Conservation (phyloP, 805 yeast genomes). For the Zygoascus biomembranicola region DNA sequence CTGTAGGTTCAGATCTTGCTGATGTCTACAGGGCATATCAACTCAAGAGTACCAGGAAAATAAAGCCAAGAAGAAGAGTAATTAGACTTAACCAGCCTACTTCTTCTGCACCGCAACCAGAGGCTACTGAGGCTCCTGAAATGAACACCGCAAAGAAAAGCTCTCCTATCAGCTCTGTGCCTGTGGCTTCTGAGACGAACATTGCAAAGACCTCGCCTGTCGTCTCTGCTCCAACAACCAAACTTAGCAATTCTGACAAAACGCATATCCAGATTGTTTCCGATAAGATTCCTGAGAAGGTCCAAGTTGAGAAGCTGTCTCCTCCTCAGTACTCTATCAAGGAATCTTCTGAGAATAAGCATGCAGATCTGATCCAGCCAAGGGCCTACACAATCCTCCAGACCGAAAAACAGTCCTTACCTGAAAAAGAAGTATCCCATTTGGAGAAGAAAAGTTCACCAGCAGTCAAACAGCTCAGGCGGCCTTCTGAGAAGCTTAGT, state of each 20-base stretch:
- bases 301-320: not conserved
- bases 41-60: not conserved
- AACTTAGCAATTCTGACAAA: not conserved
- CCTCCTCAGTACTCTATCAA: not conserved
- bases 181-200: not conserved
- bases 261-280: not conserved
- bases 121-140: not conserved
- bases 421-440: not conserved
- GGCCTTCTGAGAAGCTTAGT: not conserved
- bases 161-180: not conserved
- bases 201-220: not conserved
- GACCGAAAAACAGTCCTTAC: not conserved
- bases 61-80: conserved; percentile 26
- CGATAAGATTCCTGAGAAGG: not conserved
- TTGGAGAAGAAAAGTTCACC: not conserved
- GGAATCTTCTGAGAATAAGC: not conserved
- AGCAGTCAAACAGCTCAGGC: not conserved
- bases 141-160: not conserved
- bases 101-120: not conserved
- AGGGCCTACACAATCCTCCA: not conserved
- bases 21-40: conserved; percentile 12
- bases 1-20: conserved; percentile 10
- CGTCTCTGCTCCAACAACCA: not conserved
- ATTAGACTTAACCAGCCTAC: conserved; percentile 14
- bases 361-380: not conserved